These are phyloP conservation scores for Diplodia scrobiculata DNA, from an alignment of 2,329 filamentous ascomycete species.

Conservation along the genomic window DNA sequence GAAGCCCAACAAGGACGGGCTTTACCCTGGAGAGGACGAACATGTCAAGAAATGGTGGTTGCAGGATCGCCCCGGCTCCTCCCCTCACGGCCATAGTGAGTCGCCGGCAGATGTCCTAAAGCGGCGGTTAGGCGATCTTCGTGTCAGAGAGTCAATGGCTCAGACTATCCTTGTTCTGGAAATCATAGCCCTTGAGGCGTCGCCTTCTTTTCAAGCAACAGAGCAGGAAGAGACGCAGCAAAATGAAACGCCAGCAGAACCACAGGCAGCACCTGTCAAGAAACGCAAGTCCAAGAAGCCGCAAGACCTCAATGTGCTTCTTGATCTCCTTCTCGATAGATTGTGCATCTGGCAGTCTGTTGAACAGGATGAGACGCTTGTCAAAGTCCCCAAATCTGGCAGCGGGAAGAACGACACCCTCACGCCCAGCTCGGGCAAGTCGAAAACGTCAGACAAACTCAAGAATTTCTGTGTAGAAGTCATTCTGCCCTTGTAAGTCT, in stretches of 20 bases:
- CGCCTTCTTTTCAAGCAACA: slow-evolving; percentile 43
- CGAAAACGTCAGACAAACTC: slow-evolving; percentile 60
- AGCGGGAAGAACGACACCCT: slow-evolving; percentile 34
- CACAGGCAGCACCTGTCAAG: slow-evolving; percentile 37
- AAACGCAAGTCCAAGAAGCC: slow-evolving; percentile 59
- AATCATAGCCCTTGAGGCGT: slow-evolving; percentile 67
- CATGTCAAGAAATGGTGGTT: slow-evolving; percentile 71
- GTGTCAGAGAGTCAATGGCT: slow-evolving; percentile 75
- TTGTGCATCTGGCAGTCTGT: slow-evolving; percentile 84
- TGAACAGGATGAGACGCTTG: slow-evolving; percentile 57
- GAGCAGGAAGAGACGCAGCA: slow-evolving; percentile 32
- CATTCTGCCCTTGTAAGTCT: slow-evolving; percentile 71
- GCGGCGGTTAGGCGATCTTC: slow-evolving; percentile 65
- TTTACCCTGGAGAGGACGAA: slow-evolving; percentile 68
- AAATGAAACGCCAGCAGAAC: slow-evolving; percentile 32
- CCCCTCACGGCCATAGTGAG: slow-evolving; percentile 27
- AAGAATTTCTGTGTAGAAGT: slow-evolving; percentile 79
- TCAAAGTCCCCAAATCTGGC: slow-evolving; percentile 34
- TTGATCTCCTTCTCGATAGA: slow-evolving; percentile 75
- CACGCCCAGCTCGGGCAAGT: slow-evolving; percentile 34
- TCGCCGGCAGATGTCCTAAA: slow-evolving; percentile 60
- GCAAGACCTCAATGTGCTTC: slow-evolving; percentile 64
- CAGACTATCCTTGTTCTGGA: slow-evolving; percentile 81
- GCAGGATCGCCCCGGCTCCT: slow-evolving; percentile 32
- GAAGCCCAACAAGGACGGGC: slow-evolving; percentile 67